A percentile compares a stretch with the other conserved stretches of the same genome.
Conservation (phyloP, 23 red algal species). For the Gracilariopsis chorda region DNA sequence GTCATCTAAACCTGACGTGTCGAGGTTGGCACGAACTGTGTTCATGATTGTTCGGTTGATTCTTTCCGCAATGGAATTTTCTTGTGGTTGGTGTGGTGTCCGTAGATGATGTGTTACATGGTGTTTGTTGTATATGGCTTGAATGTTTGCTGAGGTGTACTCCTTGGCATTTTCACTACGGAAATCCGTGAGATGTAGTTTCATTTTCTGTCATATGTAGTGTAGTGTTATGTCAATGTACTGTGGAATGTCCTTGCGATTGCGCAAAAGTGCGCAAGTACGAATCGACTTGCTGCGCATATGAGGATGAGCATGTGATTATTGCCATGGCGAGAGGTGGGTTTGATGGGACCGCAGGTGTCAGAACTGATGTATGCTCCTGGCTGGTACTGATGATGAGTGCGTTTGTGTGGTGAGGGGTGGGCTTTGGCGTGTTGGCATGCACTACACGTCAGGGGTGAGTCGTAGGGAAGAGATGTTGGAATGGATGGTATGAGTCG, state of each 20-base stretch:
- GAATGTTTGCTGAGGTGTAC: not conserved
- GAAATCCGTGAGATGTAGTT: not conserved
- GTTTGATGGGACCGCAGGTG: not conserved
- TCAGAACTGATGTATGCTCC: not conserved
- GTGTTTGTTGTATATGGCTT: not conserved
- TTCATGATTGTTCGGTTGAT: conserved; percentile 23
- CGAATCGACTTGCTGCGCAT: not conserved
- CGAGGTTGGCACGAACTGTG: not conserved
- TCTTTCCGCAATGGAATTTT: conserved; percentile 7
- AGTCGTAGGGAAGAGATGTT: not conserved
- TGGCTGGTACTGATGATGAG: not conserved
- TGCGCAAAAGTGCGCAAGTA: not conserved
- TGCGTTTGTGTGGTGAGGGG: not conserved
- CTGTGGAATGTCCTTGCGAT: not conserved
- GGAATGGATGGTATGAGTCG: not conserved
- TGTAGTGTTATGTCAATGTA: not conserved
- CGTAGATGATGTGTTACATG: not conserved
- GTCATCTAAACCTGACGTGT: not conserved
- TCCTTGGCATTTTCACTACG: conserved; percentile 6
- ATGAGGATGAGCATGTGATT: not conserved
- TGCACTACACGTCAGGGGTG: not conserved
- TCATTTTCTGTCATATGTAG: not conserved
- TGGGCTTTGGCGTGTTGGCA: not conserved
- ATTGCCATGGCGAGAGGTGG: not conserved
- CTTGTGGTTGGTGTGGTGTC: conserved; percentile 9